Evolutionary conservation across 2,329 filamentous ascomycete species (phyloP), one percentile per base, ranked within the genome.

Genomic region (Phialocephala sp.): DNA sequence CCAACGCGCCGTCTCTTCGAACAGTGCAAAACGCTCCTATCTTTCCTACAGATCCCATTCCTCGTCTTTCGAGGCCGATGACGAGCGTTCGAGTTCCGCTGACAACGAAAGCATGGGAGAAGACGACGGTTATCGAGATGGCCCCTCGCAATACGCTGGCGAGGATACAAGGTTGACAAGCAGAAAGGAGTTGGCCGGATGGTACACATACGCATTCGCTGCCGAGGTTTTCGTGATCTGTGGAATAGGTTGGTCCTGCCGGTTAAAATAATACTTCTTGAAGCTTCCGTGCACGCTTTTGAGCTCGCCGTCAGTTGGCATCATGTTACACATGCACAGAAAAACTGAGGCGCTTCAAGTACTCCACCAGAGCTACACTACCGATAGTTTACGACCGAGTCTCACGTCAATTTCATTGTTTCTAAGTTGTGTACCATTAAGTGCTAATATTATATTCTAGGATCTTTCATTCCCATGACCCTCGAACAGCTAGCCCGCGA

Each of bases 151-250:
- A 64, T 97, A 96, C 77, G 83, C 84, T 2, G 93, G 91, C 68
- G 93, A 98, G 77, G 95, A 99, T 78, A 91, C 89, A 27, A 86
- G 94, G n/a, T 87, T 91, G 63, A 98, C 95, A 11, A 97, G 92
- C 77, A 82, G 81, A 72, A 94, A 91, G 78, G 95, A 99, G 84
- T 85, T 98, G 66, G 83, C 89, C 45, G 95, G 94, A 72, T 99
- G 96, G 92, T 99, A 98, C 79, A 90, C 91, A 77, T 98, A 98
- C 81, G 91, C 91, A 50, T 98, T 97, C 84, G 95, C 95, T 27
- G 93, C 94, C 22, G 95, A 99, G 81, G 94, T 96, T 62, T 98
- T 97, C 77, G 92, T 96, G 18, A 92, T 98, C 64, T 98, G 95
- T 78, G 94, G 89, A 24, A 87, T 91, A 76, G 89, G 94, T 92